Conservation (phyloP, 2,329 filamentous ascomycete genomes). For the Aspergillus hortae region DNA sequence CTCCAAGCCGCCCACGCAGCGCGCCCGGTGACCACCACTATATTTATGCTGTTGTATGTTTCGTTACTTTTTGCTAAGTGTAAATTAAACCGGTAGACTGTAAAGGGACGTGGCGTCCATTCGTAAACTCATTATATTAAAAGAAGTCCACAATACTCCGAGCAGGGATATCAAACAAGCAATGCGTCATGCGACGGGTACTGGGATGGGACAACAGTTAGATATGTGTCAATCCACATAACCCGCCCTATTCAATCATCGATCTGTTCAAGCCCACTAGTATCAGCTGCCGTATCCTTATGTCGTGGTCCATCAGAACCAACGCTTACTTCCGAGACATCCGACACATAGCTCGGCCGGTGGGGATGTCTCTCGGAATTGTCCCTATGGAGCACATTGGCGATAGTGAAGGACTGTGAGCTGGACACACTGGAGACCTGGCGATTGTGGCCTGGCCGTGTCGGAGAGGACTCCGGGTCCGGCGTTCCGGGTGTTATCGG, state of each 20-base stretch:
- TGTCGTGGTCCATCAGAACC: conserved; percentile 5
- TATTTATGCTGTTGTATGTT: no score
- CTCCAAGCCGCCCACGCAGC: no score
- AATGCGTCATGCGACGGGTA: no score
- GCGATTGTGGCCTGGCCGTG: conserved; percentile 6
- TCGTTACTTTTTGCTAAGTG: no score
- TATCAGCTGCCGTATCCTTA: not conserved
- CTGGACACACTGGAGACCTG: conserved; percentile 13
- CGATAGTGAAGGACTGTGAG: conserved; percentile 4
- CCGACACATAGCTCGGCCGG: conserved; percentile 9
- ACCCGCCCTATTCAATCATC: not conserved
- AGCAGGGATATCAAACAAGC: no score
- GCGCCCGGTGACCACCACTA: no score
- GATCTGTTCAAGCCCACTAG: not conserved
- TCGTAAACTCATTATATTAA: no score
- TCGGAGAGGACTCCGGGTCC: not conserved
- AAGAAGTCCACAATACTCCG: no score
- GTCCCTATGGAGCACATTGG: conserved; percentile 1
- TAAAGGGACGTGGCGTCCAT: no score
- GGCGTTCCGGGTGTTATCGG: conserved; percentile 5
- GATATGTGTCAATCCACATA: no score
- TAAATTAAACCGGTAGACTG: no score
- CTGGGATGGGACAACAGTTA: no score
- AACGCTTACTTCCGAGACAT: conserved; percentile 9
- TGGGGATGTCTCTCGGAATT: not conserved